Conservation (phyloP, 306 rosid genomes). For the Lablab purpureus region DNA sequence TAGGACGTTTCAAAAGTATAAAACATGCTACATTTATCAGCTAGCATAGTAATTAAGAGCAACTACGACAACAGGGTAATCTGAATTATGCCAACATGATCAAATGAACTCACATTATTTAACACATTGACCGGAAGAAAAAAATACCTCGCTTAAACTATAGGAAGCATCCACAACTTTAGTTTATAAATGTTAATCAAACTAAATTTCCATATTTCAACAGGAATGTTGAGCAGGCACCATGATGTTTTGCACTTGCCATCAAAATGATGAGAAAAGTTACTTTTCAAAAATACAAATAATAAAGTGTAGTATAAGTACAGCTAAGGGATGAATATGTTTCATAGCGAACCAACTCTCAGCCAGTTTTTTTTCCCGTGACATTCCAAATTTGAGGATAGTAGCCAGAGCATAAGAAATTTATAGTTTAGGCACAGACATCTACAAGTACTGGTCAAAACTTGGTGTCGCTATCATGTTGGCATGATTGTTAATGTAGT, state of each 20-base stretch:
- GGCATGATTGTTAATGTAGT: not conserved
- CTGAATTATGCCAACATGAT: conserved; percentile 14
- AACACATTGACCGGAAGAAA: not conserved
- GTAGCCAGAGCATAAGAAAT: not conserved
- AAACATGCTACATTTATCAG: not conserved
- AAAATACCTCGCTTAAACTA: not conserved
- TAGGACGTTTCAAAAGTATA: not conserved
- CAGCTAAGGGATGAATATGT: not conserved
- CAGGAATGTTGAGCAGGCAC: conserved; percentile 1
- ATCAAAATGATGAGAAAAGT: conserved; percentile 13
- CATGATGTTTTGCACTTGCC: conserved; percentile 4
- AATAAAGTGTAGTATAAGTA: not conserved
- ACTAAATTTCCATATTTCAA: conserved; percentile 13
- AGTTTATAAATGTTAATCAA: conserved; percentile 5
- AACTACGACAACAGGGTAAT: not conserved
- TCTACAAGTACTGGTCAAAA: not conserved
- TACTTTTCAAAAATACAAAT: not conserved
- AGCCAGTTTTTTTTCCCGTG: not conserved
- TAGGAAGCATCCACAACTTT: conserved; percentile 8
- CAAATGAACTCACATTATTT: not conserved
- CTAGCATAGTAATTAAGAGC: not conserved
- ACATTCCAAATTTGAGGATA: conserved; percentile 1
- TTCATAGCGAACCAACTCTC: conserved; percentile 24
- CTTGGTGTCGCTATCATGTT: not conserved
- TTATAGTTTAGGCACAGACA: conserved; percentile 6